Evolutionary conservation across 2,329 filamentous ascomycete species (phyloP), one percentile per base, ranked within the genome.

Genomic region (Ramularia endophylla): DNA sequence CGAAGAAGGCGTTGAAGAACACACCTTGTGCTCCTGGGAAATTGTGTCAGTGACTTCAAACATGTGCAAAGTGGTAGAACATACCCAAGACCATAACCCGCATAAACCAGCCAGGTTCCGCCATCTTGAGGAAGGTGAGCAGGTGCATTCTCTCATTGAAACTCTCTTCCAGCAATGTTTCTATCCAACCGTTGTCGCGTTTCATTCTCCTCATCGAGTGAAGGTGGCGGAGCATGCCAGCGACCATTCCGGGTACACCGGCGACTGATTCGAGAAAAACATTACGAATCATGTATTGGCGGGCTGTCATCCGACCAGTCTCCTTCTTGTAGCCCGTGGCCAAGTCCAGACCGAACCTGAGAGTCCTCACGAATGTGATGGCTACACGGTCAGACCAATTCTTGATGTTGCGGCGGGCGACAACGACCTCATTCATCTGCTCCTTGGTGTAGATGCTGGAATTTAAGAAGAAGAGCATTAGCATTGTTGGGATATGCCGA

Each of bases 161-260:
- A 1, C 50, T 55, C 27, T 53, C 51, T 25, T 65, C 62, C 6
- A 65, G 54, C 31, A 65, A 46, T 0, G 60, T 62, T 45, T 65
- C 62, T 61, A 98, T 97, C 80, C 82, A 97, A 58, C 92, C 92
- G 55, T 97, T 94, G 63, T 97, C 90, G 41, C 90, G 74, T 72
- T 87, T 88, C 74, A 97, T 83, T 19, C 83, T 77, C 32, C 90
- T 17, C 57, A 97, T 75, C 51, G 83, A 89, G 60, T 84, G 80
- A 27, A 97, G 73, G 66, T 98, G 92, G 25, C 92, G 75, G 12
- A 97, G 72, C 85, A 95, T 95, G 16, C 88, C 92, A 0, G 84
- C 92, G 0, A 97, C 90, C 87, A 97, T 97, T 6, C 92, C 92
- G 0, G 92, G 92, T 0, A 97, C 92, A 25, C 88, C 92, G 9